Evolutionary conservation across 2,329 filamentous ascomycete species (phyloP), one percentile per base, ranked within the genome.

Genomic region (Xylariales sp.): DNA sequence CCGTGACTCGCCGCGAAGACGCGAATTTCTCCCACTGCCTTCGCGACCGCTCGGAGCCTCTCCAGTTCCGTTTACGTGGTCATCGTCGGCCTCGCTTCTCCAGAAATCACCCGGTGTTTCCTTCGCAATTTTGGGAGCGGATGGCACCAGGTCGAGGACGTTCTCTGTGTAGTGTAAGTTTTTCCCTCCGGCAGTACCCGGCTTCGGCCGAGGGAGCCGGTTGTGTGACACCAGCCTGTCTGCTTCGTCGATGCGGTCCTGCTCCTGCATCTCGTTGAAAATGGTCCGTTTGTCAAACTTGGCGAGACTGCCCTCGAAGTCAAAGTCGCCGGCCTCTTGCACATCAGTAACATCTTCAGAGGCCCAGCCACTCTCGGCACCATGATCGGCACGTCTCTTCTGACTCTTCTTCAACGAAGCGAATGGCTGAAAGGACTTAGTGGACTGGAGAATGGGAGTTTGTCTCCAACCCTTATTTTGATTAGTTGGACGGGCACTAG

Each of bases 301-400:
- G 54, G 93, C 94, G 39, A 98, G 85, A 72, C 94, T 94, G 62
- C 89, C 90, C 74, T 93, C 90, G 75, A 98, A 98, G 79, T 98
- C 95, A 74, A 98, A 98, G 69, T 98, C 96, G 10, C 92, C 93
- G 84, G 96, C 88, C 77, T 97, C 95, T 80, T 95, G 93, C 28
- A 96, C 93, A 77, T 98, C 96, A 0, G 93, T 97, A 28, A 95
- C 94, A 76, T 98, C 95, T 77, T 97, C 96, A 0, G 95, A 97
- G 3, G 93, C 94, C 94, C 95, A 98, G 3, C 93, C 95, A 77
- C 93, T 97, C 50, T 93, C 87, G 8, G 80, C 80, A 48, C 72
- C 73, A 12, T 65, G 69, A 36, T 77, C 78, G 53, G 78, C 79
- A 72, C 79, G 83, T 64, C 78, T 81, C 67, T 82, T 84, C 73